These are phyloP conservation scores for Tinospora cordifolia DNA, from an alignment of 164 flowering plant species.

Conservation along the genomic window DNA sequence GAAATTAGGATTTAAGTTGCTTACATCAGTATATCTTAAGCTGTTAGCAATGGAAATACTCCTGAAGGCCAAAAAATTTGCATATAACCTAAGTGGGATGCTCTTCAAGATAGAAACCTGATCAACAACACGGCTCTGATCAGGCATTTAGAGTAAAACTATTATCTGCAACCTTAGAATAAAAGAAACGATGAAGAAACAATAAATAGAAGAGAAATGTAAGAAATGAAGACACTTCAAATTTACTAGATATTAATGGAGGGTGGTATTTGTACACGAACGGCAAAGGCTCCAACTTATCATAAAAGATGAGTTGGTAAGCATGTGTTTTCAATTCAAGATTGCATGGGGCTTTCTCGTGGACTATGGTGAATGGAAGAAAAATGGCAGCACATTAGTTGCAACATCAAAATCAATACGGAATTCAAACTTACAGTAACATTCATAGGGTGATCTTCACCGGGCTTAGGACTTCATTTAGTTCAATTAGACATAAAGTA, in stretches of 20 bases:
- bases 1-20: constrained; percentile 6
- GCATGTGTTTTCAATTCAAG: background rate
- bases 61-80: constrained; percentile 21
- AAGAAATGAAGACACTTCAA: no score
- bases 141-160: background rate
- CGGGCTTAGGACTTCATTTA: no score
- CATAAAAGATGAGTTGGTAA: background rate
- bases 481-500: no score
- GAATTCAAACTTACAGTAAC: no score
- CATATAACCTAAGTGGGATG: constrained; percentile 26
- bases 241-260: no score
- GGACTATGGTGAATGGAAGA: background rate
- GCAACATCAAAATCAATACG: background rate
- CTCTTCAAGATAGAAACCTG: constrained; percentile 36
- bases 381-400: background rate
- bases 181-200: background rate
- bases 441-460: no score
- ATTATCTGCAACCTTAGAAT: background rate
- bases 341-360: background rate
- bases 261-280: no score
- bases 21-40: constrained; percentile 26
- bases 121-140: background rate
- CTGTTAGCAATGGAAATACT: constrained; percentile 15
- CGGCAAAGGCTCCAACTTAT: background rate
- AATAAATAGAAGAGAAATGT: background rate